Evolutionary conservation across 1,139 yeast genomes (phyloP).

Genomic region (Hemisphaericaspora subhashii): DNA sequence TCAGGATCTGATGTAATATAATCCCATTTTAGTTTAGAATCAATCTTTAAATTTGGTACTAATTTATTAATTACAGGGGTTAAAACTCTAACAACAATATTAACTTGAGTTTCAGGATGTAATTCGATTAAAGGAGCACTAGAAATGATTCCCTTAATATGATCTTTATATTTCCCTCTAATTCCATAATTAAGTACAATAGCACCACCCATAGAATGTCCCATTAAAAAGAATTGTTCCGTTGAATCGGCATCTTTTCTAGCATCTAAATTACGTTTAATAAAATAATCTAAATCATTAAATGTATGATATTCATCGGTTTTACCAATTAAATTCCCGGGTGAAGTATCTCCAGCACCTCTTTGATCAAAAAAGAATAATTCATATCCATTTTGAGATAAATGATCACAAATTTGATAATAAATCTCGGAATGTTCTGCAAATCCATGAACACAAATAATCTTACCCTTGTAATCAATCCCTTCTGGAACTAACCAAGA

Average conservation of each 20-base stretch:
- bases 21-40: constrained; percentile 55
- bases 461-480: constrained; percentile 48
- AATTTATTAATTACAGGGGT: constrained; percentile 50
- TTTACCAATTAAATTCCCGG: constrained; percentile 57
- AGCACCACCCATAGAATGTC: constrained; percentile 98
- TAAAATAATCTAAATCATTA: constrained; percentile 68
- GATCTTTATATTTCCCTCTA: constrained; percentile 56
- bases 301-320: constrained; percentile 66
- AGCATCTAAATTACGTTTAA: constrained; percentile 35
- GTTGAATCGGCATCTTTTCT: constrained; percentile 15
- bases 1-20: constrained; percentile 55
- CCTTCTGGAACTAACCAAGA: constrained; percentile 41
- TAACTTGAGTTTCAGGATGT: constrained; percentile 61
- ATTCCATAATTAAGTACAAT: constrained; percentile 72
- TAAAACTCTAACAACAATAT: constrained; percentile 40
- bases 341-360: constrained; percentile 81
- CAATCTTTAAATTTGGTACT: constrained; percentile 56
- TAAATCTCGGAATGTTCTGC: constrained; percentile 63
- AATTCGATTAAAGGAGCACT: constrained; percentile 68
- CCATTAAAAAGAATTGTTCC: constrained; percentile 61
- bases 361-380: constrained; percentile 81
- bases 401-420: constrained; percentile 56
- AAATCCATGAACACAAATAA: constrained; percentile 79
- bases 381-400: constrained; percentile 67
- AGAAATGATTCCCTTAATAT: constrained; percentile 56